phyloP scores from a whole-genome alignment of 441 rosid genomes.

The Jatropha podagrica region DNA sequence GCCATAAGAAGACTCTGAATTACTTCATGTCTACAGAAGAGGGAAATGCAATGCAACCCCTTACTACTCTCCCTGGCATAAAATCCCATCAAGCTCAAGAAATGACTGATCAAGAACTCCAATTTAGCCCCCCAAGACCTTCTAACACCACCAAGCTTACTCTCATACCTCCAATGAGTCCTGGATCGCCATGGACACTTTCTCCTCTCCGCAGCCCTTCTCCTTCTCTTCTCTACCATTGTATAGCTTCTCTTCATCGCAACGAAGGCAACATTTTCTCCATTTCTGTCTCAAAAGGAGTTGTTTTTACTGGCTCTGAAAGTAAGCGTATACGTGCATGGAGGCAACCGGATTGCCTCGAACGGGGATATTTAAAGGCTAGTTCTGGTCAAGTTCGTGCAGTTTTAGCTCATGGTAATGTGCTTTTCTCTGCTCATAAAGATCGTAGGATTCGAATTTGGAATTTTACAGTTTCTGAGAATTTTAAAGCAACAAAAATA shows the following conservation, averaged over 20 bases:
- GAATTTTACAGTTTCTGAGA: constrained; percentile 40
- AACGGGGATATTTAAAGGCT: constrained; percentile 42
- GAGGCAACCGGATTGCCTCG: constrained; percentile 44
- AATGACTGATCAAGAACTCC: constrained; percentile 35
- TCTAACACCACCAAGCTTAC: constrained; percentile 15
- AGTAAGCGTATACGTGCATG: constrained; percentile 48
- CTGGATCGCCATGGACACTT: constrained; percentile 51
- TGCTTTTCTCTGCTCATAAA: constrained; percentile 51
- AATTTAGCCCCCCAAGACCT: constrained; percentile 37
- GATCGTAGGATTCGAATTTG: constrained; percentile 46
- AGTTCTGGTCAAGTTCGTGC: constrained; percentile 43
- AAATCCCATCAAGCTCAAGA: constrained; percentile 25
- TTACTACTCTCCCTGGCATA: constrained; percentile 14
- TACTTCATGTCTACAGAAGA: constrained; percentile 35
- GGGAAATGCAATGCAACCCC: constrained; percentile 4
- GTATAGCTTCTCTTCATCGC: constrained; percentile 52
- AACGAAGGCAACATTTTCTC: constrained; percentile 48
- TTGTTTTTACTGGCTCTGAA: constrained; percentile 45
- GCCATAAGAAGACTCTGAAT: constrained; percentile 15
- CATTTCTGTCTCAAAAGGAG: constrained; percentile 43
- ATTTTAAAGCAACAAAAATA: constrained; percentile 38
- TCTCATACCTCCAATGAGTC: constrained; percentile 31
- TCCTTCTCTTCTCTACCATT: constrained; percentile 48
- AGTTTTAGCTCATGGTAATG: constrained; percentile 40
- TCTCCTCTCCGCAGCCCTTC: constrained; percentile 46